Evolutionary conservation across 345 rosid species (phyloP).

Genomic region (Eucalyptus cloeziana): DNA sequence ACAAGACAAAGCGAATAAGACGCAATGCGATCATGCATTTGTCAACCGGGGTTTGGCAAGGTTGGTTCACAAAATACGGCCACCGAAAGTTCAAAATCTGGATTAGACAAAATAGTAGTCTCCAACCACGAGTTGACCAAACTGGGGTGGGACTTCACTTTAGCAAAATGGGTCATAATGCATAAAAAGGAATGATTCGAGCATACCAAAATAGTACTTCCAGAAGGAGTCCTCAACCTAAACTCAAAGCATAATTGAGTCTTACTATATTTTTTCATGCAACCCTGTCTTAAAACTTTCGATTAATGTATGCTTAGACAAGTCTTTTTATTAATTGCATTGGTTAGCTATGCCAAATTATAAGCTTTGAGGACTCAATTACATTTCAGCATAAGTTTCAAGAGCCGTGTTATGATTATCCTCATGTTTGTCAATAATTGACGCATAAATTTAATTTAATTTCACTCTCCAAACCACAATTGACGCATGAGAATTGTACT

Average conservation of each 20-base stretch:
- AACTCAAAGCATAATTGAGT: neutral
- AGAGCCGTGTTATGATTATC: neutral
- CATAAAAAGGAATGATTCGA: neutral
- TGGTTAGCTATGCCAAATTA: neutral
- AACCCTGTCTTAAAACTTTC: neutral
- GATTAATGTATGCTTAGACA: neutral
- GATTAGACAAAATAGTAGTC: neutral
- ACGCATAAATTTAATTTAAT: neutral
- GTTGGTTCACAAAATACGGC: neutral
- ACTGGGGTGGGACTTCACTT: neutral
- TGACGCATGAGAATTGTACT: neutral
- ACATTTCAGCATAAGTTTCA: neutral
- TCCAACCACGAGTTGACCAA: neutral
- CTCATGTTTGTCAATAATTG: neutral
- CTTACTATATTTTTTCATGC: neutral
- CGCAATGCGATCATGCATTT: neutral
- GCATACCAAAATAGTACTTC: neutral
- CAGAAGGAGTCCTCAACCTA: neutral
- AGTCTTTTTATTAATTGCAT: neutral
- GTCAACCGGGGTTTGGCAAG: neutral
- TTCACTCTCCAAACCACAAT: neutral
- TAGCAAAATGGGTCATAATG: neutral
- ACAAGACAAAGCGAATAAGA: neutral
- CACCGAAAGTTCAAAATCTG: neutral
- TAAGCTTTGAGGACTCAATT: neutral